Evolutionary conservation across 1,284 basidiomycete genomes (phyloP), one percentile per base, ranked within the genome.

Genomic region (Leccinum pachyderme): DNA sequence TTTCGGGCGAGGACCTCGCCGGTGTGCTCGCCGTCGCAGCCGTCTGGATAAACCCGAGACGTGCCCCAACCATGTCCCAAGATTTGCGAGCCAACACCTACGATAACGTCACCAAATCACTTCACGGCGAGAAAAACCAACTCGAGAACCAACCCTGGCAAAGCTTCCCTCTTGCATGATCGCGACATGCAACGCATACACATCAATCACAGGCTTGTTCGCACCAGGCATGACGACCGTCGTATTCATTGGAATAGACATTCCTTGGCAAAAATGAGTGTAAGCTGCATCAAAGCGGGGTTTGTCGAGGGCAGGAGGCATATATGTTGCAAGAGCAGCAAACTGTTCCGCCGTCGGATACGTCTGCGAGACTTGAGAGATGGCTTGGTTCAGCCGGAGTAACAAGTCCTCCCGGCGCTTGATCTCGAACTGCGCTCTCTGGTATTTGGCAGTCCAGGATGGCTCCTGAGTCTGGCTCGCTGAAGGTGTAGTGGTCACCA

Each of bases 131-230:
- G 54, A 49, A 27, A 28, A 46, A 54, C 62, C n/a, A 57, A 29
- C 45, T 53, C 33, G 33, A 54, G 7, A 32, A 67, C 62, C 13
- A 33, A 72, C 67, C 64, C 67, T 62, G 9, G 60, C 46, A 33
- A 64, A 68, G 24, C 66, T 72, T 53, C 68, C 69, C 58, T 68
- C 64, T 47, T 71, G 66, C 70, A 72, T 72, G 58, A 69, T 61
- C 4, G 69, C 64, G 45, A 66, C 66, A 51, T 72, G 69, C 53
- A 71, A 51, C 1, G 66, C 56, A 47, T 71, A 72, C 11, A 71
- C 51, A 49, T 72, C 68, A 41, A 72, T 57, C 48, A 64, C 64
- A 4, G 68, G 66, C 46, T 33, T 70, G 29, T 28, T 54, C 45
- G 49, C 47, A 53, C 72, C 71, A 7, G 69, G 62, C 66, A 72